Conservation (phyloP, 805 yeast genomes). For the Candida tammaniensis region DNA sequence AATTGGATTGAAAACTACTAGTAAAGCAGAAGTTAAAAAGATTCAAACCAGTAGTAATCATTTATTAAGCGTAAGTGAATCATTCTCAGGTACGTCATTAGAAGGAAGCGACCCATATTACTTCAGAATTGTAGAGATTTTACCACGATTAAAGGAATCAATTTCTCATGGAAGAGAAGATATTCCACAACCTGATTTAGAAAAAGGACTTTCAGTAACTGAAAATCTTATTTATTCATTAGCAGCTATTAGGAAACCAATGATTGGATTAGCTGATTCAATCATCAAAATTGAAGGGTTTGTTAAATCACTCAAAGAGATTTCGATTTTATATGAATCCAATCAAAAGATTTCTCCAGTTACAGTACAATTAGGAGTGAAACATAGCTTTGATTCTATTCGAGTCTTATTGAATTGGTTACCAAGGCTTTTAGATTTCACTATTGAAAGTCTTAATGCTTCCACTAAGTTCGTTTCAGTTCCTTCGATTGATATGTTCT, state of each 20-base stretch:
- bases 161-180: constrained; percentile 64
- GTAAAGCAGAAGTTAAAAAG: constrained; percentile 63
- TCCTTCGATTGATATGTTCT: constrained; percentile 14
- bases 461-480: constrained; percentile 10
- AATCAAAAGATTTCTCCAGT: constrained; percentile 12
- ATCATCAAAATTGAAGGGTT: constrained; percentile 12
- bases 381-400: constrained; percentile 16
- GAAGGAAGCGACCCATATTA: constrained; percentile 50
- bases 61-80: constrained; percentile 53
- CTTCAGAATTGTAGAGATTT: constrained; percentile 69
- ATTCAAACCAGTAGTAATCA: constrained; percentile 61
- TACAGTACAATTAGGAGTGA: constrained; percentile 17
- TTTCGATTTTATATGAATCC: constrained; percentile 13
- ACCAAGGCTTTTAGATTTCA: constrained; percentile 37
- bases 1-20: constrained; percentile 70
- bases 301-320: constrained; percentile 8
- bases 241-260: constrained; percentile 50
- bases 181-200: constrained; percentile 70
- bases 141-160: constrained; percentile 74
- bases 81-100: constrained; percentile 38
- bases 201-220: constrained; percentile 69
- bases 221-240: constrained; percentile 68
- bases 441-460: constrained; percentile 17
- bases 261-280: constrained; percentile 30
- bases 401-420: constrained; percentile 23